Evolutionary conservation across 2,329 filamentous ascomycete species (phyloP), one percentile per base, ranked within the genome.

Genomic region (Pyrenophora graminea): DNA sequence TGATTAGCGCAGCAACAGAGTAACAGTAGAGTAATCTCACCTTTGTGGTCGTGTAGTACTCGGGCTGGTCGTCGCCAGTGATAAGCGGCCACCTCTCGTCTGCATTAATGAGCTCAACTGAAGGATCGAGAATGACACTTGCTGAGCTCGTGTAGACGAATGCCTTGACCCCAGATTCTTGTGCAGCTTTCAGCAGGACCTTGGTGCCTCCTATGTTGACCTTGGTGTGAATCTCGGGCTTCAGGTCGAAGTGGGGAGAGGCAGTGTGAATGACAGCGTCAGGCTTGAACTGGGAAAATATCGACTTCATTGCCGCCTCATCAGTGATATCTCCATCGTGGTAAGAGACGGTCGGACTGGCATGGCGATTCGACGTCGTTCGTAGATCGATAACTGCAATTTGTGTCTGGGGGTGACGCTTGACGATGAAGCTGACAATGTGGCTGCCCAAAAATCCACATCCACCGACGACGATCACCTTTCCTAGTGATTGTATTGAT

Each of bases 91-190:
- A 81, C 40, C 72, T 66, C 65, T 80, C 78, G 55, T 81, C 75
- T 18, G 76, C 80, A 54, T 81, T 78, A 56, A 79, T 64, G 34
- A 82, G 69, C 59, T 79, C 74, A 38, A 63, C 71, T 36, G 68
- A 58, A 8, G 70, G 74, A 56, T 79, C 76, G 44, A 78, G 74
- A 33, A 81, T 72, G 18, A 82, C 75, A 36, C 77, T 79, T 5
- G 79, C 77, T 19, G 74, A 78, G 61, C 77, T 80, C 15, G 80
- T 82, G 62, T 80, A 80, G 13, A 83, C 76, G 53, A 82, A 80
- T 2, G 77, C 79, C 66, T 79, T 80, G 36, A 80, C 78, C 2
- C 77, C 77, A 3, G 73, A 69, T 58, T 79, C 74, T 57, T 77
- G 74, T 27, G 79, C 74, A 12, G 73, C 78, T 51, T 76, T 66